These are phyloP conservation scores for Pseudonitzschia delicatissima DNA, from an alignment of 108 stramenopile species.

Conservation along the genomic window DNA sequence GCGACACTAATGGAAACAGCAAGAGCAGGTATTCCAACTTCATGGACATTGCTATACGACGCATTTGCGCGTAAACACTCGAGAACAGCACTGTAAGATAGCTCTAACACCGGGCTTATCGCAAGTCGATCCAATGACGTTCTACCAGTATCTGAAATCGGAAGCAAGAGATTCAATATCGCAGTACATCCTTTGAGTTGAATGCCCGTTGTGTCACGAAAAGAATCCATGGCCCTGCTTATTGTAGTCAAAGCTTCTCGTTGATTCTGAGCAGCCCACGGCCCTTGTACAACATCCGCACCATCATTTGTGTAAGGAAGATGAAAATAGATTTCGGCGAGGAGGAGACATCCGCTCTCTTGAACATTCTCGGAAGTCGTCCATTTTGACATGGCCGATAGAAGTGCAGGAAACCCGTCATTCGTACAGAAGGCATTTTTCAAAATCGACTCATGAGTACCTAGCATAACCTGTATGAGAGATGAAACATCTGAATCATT, in stretches of 20 bases:
- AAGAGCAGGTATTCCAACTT: background rate
- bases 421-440: slow-evolving; percentile 2
- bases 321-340: slow-evolving; percentile 20
- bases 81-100: background rate
- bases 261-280: slow-evolving; percentile 15
- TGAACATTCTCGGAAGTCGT: slow-evolving; percentile 16
- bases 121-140: background rate
- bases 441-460: slow-evolving; percentile 1
- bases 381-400: slow-evolving; percentile 12
- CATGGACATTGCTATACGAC: background rate
- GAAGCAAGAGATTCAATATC: slow-evolving; percentile 20
- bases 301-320: slow-evolving; percentile 9
- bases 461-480: slow-evolving; percentile 8
- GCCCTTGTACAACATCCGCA: slow-evolving; percentile 3
- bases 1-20: background rate
- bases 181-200: slow-evolving; percentile 15
- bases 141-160: background rate
- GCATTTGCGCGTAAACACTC: background rate
- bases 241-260: slow-evolving; percentile 9
- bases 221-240: slow-evolving; percentile 11
- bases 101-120: slow-evolving; percentile 7
- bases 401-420: slow-evolving; percentile 11
- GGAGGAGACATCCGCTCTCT: slow-evolving; percentile 13
- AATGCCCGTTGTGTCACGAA: background rate
- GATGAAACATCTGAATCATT: slow-evolving; percentile 1